Evolutionary conservation across 1,284 basidiomycete genomes (phyloP).

Genomic region (Rhodotorula glutinis): DNA sequence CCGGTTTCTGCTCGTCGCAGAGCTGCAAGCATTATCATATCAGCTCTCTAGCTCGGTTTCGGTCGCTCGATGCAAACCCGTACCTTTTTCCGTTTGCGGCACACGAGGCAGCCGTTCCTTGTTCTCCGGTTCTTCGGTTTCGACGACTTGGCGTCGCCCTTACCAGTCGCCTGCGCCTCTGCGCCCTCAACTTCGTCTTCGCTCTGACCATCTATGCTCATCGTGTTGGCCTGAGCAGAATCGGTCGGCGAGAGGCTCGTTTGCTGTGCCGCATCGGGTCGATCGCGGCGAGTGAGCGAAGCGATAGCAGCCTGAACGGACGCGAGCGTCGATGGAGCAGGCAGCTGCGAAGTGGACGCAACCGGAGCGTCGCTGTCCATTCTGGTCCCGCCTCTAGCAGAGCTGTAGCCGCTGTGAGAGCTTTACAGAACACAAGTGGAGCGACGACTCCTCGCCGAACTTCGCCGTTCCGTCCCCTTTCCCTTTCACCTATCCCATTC

Average conservation of each 20-base stretch:
- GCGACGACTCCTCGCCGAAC: too few relatives aligned
- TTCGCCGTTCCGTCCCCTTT: too few relatives aligned
- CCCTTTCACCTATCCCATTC: too few relatives aligned
- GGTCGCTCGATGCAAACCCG: background rate
- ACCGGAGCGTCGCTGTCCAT: background rate
- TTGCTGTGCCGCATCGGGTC: too few relatives aligned
- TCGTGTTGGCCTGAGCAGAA: background rate
- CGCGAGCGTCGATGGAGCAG: background rate
- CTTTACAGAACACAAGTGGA: too few relatives aligned
- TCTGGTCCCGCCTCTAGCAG: too few relatives aligned
- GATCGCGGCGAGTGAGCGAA: too few relatives aligned
- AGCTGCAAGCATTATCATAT: background rate
- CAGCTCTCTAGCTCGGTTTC: background rate
- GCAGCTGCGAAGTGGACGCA: background rate
- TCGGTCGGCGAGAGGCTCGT: background rate
- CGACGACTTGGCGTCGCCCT: background rate
- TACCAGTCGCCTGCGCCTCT: background rate
- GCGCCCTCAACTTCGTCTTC: background rate
- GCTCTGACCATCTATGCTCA: background rate
- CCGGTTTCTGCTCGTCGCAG: slow-evolving; percentile 15
- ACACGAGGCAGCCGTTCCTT: slow-evolving; percentile 20
- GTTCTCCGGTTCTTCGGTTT: slow-evolving; percentile 14
- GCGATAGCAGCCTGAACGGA: background rate
- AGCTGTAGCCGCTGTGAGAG: too few relatives aligned
- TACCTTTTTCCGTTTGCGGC: slow-evolving; percentile 24